Percentiles rank a stretch among this genome's conserved stretches.
phyloP scores from a whole-genome alignment of 1,284 basidiomycete species.

The Filobasidium uniguttulatum region DNA sequence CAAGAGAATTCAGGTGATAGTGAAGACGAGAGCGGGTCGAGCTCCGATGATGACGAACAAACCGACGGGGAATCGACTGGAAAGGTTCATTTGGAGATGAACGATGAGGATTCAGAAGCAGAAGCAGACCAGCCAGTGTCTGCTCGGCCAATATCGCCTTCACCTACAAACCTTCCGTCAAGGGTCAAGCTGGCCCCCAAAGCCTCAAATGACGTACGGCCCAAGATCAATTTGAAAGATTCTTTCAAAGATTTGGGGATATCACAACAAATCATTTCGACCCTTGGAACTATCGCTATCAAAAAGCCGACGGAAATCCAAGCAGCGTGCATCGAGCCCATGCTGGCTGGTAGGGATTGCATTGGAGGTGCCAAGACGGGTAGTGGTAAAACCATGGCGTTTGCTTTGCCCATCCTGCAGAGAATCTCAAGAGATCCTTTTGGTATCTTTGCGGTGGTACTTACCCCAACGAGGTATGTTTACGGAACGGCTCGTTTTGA shows the following conservation, averaged over 20 bases:
- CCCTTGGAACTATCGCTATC: conserved; percentile 74
- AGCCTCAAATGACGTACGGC: conserved; percentile 4
- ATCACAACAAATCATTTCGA: conserved; percentile 52
- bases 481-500: background rate
- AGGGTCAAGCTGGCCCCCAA: background rate
- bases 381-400: conserved; percentile 94
- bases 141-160: too few species aligned
- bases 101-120: conserved; percentile 8
- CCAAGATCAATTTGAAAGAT: conserved; percentile 31
- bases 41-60: conserved; percentile 10
- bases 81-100: conserved; percentile 1
- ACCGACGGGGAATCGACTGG: conserved; percentile 1
- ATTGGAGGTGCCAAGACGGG: conserved; percentile 97
- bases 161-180: too few species aligned
- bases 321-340: conserved; percentile 71
- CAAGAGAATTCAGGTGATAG: conserved; percentile 10
- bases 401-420: conserved; percentile 89
- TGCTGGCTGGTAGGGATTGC: conserved; percentile 69
- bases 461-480: conserved; percentile 79
- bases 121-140: conserved; percentile 7
- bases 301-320: conserved; percentile 78
- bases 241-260: conserved; percentile 60
- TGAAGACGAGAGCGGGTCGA: conserved; percentile 1
- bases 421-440: conserved; percentile 75
- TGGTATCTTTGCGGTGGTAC: conserved; percentile 80